Conservation (phyloP, 352 stramenopile genomes). For the Globisporangium cystogenes region DNA sequence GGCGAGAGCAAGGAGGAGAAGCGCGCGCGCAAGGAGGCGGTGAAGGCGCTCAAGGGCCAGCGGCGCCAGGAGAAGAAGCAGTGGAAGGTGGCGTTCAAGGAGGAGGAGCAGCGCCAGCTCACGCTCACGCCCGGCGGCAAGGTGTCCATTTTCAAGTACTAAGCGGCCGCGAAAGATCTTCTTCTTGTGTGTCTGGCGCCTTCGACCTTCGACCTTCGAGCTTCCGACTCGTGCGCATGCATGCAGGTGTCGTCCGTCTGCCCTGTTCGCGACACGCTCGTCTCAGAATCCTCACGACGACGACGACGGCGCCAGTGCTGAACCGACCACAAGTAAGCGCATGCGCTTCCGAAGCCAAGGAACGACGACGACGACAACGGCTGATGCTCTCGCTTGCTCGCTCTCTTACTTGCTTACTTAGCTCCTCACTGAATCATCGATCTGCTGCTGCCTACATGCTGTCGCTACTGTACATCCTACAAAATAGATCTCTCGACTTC, state of each 20-base stretch:
- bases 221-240: too few species aligned
- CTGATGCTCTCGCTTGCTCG: too few species aligned
- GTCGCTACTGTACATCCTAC: conserved; percentile 16
- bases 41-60: conserved; percentile 92
- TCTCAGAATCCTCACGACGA: too few species aligned
- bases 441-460: conserved; percentile 9
- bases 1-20: conserved; percentile 93
- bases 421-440: conserved; percentile 1
- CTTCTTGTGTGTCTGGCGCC: too few species aligned
- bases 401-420: conserved; percentile 2
- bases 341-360: too few species aligned
- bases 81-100: conserved; percentile 90
- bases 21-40: conserved; percentile 83
- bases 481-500: conserved; percentile 5
- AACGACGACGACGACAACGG: too few species aligned
- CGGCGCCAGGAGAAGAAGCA: conserved; percentile 94
- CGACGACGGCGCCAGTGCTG: too few species aligned
- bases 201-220: too few species aligned
- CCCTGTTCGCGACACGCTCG: too few species aligned
- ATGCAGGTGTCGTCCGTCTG: too few species aligned
- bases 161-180: too few species aligned
- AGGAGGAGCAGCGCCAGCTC: conserved; percentile 86
- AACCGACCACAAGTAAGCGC: too few species aligned
- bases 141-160: conserved; percentile 78
- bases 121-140: conserved; percentile 51